Base-by-base conservation (phyloP, 768 basidiomycete genomes). In the Mycena vitilis region DNA sequence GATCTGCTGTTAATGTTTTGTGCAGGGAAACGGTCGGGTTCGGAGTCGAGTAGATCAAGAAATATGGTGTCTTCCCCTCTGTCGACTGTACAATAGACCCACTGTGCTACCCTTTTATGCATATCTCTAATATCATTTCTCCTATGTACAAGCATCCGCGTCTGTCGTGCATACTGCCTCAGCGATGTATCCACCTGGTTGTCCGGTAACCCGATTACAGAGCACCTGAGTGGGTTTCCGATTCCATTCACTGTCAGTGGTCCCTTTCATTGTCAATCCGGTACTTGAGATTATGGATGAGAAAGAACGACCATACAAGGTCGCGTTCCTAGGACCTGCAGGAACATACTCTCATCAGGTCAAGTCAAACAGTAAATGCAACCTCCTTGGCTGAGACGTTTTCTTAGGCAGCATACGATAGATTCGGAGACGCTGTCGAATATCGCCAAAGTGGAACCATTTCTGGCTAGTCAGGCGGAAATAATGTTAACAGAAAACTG, bases 21-120 rank as follows among this genome's bases (percentile, higher is more conserved):
- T 68, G 16, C 74, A 93, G 93, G 83, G 95, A 96, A 84, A 96
- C 95, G 12, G 92, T 96, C 73, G 95, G 95, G 71, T 97, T 97
- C 80, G 95, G 95, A 69, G 94, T 96, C 76, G 95, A 96, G 81
- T 96, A 88, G 45, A 58, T 51, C 20, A 9, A 25, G 55, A 57
- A 13, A 78, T 75, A 52, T 70, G 30, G 47, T 60, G 70, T 69
- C 36, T 73, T 54, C 61, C 59, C 71, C 70, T 69, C 64, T 66
- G 34, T 49, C 56, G 59, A 36, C 58, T 61, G 68, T 72, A 62
- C 55, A 58, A 20, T 69, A 58, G 22, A 60, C 58, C 47, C 58
- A 49, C 30, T 69, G 61, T 68, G 56, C 36, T 51, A 38, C 45
- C 15, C 48, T 48, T 10, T 60, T 66, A 71, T 71, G 70, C 70